A percentile compares a stretch with the other conserved stretches of the same genome.
Evolutionary conservation across 176 grass and related monocot genomes (phyloP).

Genomic region (Thinopyrum elongatum): DNA sequence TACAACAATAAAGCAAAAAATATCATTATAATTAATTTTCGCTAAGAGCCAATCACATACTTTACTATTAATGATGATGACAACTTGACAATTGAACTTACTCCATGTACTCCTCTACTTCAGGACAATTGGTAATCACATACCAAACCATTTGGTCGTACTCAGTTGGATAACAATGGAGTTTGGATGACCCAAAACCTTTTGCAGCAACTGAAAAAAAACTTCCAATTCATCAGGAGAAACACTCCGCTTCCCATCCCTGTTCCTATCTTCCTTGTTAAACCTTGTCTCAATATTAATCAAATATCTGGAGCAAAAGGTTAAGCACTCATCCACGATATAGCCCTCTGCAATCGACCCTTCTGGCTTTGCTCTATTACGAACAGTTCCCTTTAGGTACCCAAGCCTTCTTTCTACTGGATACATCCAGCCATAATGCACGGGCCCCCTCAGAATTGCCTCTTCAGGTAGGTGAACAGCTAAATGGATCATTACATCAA

Average conservation of each 20-base stretch:
- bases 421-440: conserved; percentile 6
- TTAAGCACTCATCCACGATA: no score
- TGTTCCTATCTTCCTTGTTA: no score
- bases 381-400: no score
- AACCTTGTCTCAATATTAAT: no score
- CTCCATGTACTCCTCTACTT: neutral
- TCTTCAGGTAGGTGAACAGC: neutral
- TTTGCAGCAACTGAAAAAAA: no score
- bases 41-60: neutral
- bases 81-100: neutral
- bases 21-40: neutral
- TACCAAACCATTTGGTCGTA: neutral
- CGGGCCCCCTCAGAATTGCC: neutral
- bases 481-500: neutral
- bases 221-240: no score
- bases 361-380: no score
- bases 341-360: no score
- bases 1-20: neutral
- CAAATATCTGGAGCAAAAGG: no score
- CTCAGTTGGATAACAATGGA: neutral
- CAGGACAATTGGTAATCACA: neutral
- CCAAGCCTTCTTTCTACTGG: conserved; percentile 1
- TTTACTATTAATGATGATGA: neutral
- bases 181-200: neutral
- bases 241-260: no score